These are phyloP conservation scores for Acer negundo DNA, from an alignment of 345 rosid genomes.

Conservation along the genomic window DNA sequence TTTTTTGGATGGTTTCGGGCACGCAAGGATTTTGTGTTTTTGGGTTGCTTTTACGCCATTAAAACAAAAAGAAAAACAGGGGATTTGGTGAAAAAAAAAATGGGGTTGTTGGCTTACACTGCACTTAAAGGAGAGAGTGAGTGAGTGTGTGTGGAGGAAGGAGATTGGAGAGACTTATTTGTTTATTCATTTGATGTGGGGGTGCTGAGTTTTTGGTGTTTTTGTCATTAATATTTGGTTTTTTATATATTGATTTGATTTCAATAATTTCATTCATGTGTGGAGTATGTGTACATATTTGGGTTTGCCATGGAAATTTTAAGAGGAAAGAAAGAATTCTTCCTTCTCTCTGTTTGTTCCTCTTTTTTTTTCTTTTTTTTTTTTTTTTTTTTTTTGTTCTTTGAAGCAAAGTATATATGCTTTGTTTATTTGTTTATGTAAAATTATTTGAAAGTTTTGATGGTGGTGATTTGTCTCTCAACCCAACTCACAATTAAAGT, in stretches of 20 bases:
- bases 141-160: not conserved
- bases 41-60: slow-evolving; percentile 52
- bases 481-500: too few relatives aligned
- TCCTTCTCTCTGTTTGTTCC: not conserved
- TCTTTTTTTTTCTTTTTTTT: not conserved
- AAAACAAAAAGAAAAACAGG: slow-evolving; percentile 7
- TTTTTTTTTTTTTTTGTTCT: slow-evolving; percentile 13
- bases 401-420: slow-evolving; percentile 49
- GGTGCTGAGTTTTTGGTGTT: not conserved
- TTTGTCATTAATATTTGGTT: not conserved
- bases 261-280: not conserved
- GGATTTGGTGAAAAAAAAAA: slow-evolving; percentile 21
- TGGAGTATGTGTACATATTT: not conserved
- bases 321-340: slow-evolving; percentile 6
- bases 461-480: too few relatives aligned
- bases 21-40: slow-evolving; percentile 36
- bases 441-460: too few relatives aligned
- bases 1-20: slow-evolving; percentile 32
- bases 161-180: not conserved
- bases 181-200: not conserved
- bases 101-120: slow-evolving; percentile 45
- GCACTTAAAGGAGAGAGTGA: slow-evolving; percentile 2
- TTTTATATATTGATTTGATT: not conserved
- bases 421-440: not conserved
- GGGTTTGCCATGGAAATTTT: not conserved